Conservation (phyloP, 2,329 filamentous ascomycete genomes). For the Neonectria sp. region DNA sequence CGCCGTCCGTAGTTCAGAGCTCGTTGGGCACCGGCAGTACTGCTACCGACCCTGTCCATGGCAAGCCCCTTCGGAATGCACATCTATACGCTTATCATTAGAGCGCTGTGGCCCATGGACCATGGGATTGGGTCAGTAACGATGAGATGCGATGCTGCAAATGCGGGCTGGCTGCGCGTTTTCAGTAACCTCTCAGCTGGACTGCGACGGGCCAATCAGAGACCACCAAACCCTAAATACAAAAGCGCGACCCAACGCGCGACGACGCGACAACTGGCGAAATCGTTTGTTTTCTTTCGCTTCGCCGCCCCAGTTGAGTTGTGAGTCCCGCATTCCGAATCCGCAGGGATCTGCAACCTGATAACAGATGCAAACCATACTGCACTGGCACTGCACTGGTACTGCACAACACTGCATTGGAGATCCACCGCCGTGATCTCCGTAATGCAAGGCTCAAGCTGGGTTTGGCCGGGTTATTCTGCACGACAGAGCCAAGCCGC, state of each 20-base stretch:
- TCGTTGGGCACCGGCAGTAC: constrained; percentile 19
- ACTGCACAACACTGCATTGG: constrained; percentile 48
- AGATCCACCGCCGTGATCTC: constrained; percentile 41
- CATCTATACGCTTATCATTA: constrained; percentile 30
- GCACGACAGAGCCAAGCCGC: constrained; percentile 40
- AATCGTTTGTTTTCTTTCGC: constrained; percentile 37
- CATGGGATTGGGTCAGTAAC: constrained; percentile 23
- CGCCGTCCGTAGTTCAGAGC: constrained; percentile 12
- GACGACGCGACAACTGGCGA: constrained; percentile 31
- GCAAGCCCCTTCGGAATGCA: constrained; percentile 12
- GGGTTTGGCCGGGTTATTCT: constrained; percentile 31
- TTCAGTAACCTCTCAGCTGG: constrained; percentile 40
- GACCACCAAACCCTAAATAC: constrained; percentile 28
- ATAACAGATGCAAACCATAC: constrained; percentile 36
- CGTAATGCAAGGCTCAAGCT: constrained; percentile 44
- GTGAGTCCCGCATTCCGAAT: constrained; percentile 21
- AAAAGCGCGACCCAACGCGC: constrained; percentile 38
- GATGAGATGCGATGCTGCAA: constrained; percentile 41
- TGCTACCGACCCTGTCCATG: constrained; percentile 22
- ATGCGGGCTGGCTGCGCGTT: constrained; percentile 40
- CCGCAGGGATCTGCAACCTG: constrained; percentile 26
- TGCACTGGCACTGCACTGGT: constrained; percentile 30
- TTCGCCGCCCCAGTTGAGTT: constrained; percentile 14
- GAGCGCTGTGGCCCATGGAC: constrained; percentile 35
- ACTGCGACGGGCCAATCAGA: constrained; percentile 35